These are phyloP conservation scores for Taphrina flavorubra DNA, from an alignment of 1,139 yeast species.

Conservation along the genomic window DNA sequence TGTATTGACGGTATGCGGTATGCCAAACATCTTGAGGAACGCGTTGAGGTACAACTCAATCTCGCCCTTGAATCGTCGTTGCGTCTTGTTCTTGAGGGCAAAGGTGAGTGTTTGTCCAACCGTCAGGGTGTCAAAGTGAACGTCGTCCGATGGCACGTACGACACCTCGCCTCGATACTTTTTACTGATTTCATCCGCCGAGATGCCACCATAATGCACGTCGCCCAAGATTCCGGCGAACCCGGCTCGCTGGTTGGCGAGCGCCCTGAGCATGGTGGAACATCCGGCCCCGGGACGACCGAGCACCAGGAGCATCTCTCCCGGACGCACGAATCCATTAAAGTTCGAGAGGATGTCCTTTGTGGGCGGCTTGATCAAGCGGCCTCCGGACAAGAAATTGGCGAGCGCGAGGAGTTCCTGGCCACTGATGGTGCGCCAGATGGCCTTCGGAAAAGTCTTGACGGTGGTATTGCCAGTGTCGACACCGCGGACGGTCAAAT, in stretches of 20 bases:
- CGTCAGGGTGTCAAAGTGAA: conserved; percentile 72
- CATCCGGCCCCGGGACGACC: conserved; percentile 54
- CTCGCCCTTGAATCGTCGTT: conserved; percentile 65
- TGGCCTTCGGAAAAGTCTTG: conserved; percentile 58
- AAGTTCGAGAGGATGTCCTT: conserved; percentile 53
- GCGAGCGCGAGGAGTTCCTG: conserved; percentile 27
- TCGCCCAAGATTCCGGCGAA: conserved; percentile 52
- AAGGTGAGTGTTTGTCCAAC: conserved; percentile 72
- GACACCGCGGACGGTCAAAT: conserved; percentile 59
- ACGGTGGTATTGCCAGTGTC: conserved; percentile 62
- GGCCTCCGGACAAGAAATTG: conserved; percentile 40
- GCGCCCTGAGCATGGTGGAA: conserved; percentile 60
- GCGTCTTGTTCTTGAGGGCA: conserved; percentile 71
- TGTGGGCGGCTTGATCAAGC: conserved; percentile 44
- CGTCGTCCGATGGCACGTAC: conserved; percentile 55
- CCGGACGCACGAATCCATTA: conserved; percentile 57
- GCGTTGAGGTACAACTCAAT: conserved; percentile 69
- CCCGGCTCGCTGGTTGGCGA: conserved; percentile 67
- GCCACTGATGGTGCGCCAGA: conserved; percentile 43
- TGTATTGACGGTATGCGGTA: conserved; percentile 68
- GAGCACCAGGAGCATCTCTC: conserved; percentile 62
- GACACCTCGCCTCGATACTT: conserved; percentile 41
- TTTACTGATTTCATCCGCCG: conserved; percentile 31
- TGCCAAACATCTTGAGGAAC: conserved; percentile 73
- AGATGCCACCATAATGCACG: conserved; percentile 39